Conservation (phyloP, 2,329 filamentous ascomycete species). For the Beauveria rudraprayagi region DNA sequence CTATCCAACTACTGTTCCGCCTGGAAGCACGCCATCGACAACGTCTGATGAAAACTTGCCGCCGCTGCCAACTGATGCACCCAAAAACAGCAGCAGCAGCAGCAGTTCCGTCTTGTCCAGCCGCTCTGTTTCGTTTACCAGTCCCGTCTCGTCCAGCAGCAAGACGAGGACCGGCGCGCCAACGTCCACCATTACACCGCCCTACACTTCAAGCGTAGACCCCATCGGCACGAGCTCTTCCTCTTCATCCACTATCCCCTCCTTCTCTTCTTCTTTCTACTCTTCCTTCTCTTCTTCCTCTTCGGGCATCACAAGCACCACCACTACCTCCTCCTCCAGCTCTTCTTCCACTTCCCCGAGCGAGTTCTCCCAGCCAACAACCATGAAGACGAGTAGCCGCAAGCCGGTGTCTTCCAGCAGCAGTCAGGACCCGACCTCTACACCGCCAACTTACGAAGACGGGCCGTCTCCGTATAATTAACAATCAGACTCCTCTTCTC, state of each 20-base stretch:
- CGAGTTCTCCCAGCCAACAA: neutral
- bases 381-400: conserved; percentile 2
- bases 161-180: neutral
- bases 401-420: neutral
- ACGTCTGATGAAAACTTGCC: too few species aligned
- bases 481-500: neutral
- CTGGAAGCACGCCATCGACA: too few species aligned
- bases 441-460: neutral
- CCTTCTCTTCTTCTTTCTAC: neutral
- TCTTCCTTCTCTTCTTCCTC: neutral
- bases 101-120: neutral
- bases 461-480: neutral
- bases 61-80: too few species aligned
- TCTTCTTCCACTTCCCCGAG: neutral
- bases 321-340: neutral
- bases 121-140: too few species aligned
- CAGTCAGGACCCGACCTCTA: neutral
- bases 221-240: neutral
- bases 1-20: too few species aligned
- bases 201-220: neutral
- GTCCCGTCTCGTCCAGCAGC: neutral
- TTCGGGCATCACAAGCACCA: neutral
- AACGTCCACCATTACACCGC: neutral
- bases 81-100: neutral
- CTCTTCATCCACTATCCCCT: neutral